These are phyloP conservation scores for Cyphellophora europaea DNA, from an alignment of 2,329 filamentous ascomycete species.

Conservation along the genomic window DNA sequence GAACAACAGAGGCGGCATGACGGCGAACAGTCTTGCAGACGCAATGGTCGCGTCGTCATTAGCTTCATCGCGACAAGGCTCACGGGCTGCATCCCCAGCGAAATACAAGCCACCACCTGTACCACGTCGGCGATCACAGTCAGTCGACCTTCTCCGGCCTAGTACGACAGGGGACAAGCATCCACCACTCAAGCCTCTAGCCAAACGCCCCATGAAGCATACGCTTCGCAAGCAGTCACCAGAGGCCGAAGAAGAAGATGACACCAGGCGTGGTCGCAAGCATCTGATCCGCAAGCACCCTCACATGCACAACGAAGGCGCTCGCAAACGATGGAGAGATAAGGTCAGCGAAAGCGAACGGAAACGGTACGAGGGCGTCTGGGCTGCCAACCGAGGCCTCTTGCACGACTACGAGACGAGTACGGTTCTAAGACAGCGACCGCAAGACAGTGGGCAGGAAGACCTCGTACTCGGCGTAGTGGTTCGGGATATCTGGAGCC, in stretches of 20 bases:
- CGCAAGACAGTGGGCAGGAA: slow-evolving; percentile 4
- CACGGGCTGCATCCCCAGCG: slow-evolving; percentile 26
- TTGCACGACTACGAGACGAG: slow-evolving; percentile 21
- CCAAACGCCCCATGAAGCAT: slow-evolving; percentile 24
- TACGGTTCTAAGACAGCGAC: slow-evolving; percentile 6
- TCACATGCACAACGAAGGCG: slow-evolving; percentile 39
- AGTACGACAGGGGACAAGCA: slow-evolving; percentile 15
- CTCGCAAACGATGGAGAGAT: slow-evolving; percentile 35
- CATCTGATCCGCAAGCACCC: slow-evolving; percentile 34
- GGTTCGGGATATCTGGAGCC: slow-evolving; percentile 39
- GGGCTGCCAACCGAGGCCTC: slow-evolving; percentile 39
- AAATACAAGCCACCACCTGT: slow-evolving; percentile 25
- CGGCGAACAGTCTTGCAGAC: slow-evolving; percentile 32
- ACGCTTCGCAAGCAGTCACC: slow-evolving; percentile 30
- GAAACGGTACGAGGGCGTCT: slow-evolving; percentile 41
- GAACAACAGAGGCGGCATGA: slow-evolving; percentile 10
- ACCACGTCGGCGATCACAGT: slow-evolving; percentile 28
- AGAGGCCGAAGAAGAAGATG: slow-evolving; percentile 25
- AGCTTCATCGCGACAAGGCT: slow-evolving; percentile 32
- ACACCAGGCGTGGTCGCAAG: slow-evolving; percentile 22
- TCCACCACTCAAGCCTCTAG: slow-evolving; percentile 8
- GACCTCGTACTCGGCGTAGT: slow-evolving; percentile 33
- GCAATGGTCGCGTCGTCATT: slow-evolving; percentile 39
- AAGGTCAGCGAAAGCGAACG: slow-evolving; percentile 35
- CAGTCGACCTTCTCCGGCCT: slow-evolving; percentile 24